Base-by-base conservation (phyloP, 75 land plant species). In the Sequoia sempervirens region DNA sequence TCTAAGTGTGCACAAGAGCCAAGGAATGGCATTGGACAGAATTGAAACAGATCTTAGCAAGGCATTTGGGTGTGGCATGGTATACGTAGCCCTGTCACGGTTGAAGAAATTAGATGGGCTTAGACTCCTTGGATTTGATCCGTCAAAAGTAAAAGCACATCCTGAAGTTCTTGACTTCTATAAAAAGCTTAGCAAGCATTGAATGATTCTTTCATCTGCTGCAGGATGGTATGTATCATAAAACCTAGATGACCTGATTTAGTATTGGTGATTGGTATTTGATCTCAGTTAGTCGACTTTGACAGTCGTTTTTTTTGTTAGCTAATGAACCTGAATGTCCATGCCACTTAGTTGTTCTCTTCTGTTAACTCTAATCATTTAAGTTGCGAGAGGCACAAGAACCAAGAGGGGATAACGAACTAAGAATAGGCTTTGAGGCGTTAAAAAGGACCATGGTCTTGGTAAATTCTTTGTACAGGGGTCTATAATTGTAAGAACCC, bases 1-100 rank as follows among this genome's bases (percentile, higher is more conserved):
- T 46, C 26, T 94, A 1, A 94, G 92, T 83, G 88, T 94, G 82
- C 96, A 94, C 88, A 94, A 94, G 85, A 93, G 96, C 86, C 96
- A 94, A 78, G 96, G 96, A 23, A 92, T 94, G 96, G 91, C 93
- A 79, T 90, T 94, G 64, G 90, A 90, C 45, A 78, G 85, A 11
- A 85, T 93, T 40, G 92, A 91, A 80, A 90, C 95, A 41, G 90
- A 94, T 87, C 92, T 94, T 9, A 84, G 92, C 4, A 83, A 56
- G 46, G 89, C 92, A 54, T 94, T 94, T 86, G 96, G 87, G 28
- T 91, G 52, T 84, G 96, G 93, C 10, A 94, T 94, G 96, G 92
- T 93, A 3, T 94, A 94, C 88, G 95, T 93, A 74, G 96, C 93
- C 43, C 90, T 94, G 74, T 94, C 96, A 2, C 91, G 96, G 14